A percentile compares a stretch with the other conserved stretches of the same genome.
Conservation (phyloP, 2,329 filamentous ascomycete genomes). For the Zasmidium citrigriseum region DNA sequence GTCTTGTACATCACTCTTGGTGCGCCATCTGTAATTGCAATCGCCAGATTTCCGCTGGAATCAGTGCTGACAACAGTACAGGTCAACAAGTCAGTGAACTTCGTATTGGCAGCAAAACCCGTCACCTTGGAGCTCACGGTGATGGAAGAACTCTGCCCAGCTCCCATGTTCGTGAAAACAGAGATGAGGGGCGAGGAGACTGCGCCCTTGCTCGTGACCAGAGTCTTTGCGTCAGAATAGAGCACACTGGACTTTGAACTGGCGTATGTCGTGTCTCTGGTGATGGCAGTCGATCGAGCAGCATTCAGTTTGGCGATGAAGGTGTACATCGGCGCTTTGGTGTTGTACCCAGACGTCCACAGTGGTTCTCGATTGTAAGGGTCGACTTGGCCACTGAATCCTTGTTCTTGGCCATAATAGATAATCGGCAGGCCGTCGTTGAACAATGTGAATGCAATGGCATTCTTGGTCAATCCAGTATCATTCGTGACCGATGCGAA, state of each 20-base stretch:
- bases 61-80: slow-evolving; percentile 48
- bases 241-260: slow-evolving; percentile 39
- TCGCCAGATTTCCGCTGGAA: slow-evolving; percentile 44
- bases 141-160: slow-evolving; percentile 4
- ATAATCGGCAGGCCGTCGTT: slow-evolving; percentile 62
- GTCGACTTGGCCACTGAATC: slow-evolving; percentile 40
- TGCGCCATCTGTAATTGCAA: slow-evolving; percentile 46
- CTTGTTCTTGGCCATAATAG: slow-evolving; percentile 66
- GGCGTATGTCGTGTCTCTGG: slow-evolving; percentile 39
- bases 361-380: slow-evolving; percentile 41
- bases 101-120: slow-evolving; percentile 11
- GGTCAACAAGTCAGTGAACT: slow-evolving; percentile 42
- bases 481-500: slow-evolving; percentile 52
- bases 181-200: slow-evolving; percentile 12
- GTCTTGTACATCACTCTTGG: slow-evolving; percentile 47
- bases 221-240: slow-evolving; percentile 19
- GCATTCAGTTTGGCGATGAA: slow-evolving; percentile 49
- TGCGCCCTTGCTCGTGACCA: slow-evolving; percentile 19
- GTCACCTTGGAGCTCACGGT: slow-evolving; percentile 10
- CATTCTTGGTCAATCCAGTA: slow-evolving; percentile 58
- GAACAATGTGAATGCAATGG: slow-evolving; percentile 60
- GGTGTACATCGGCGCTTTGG: slow-evolving; percentile 38
- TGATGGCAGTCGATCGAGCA: slow-evolving; percentile 48
- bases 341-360: slow-evolving; percentile 42
- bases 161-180: slow-evolving; percentile 18